Conservation (phyloP, 2,329 filamentous ascomycete species). For the Huntiella moniliformis region DNA sequence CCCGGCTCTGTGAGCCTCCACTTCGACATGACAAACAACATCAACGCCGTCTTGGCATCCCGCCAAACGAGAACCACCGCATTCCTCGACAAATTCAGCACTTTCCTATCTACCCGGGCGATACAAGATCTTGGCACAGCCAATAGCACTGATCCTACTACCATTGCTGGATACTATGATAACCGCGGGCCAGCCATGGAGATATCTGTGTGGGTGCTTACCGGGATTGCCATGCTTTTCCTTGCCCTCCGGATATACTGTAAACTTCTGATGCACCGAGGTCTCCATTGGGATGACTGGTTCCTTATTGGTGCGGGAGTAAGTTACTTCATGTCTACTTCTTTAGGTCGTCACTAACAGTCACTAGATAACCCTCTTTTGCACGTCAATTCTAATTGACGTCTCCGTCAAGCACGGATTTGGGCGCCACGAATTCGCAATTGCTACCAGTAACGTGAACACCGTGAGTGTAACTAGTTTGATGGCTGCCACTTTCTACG, state of each 20-base stretch:
- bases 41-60: too few relatives aligned
- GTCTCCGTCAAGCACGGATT: conserved; percentile 12
- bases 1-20: too few relatives aligned
- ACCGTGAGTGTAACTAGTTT: conserved; percentile 1
- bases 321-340: background rate
- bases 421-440: conserved; percentile 12
- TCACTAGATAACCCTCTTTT: conserved; percentile 1
- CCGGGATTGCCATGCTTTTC: conserved; percentile 6
- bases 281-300: conserved; percentile 22
- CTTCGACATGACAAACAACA: too few relatives aligned
- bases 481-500: conserved; percentile 3
- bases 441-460: conserved; percentile 4
- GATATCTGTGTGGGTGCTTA: conserved; percentile 8
- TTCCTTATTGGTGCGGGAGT: conserved; percentile 18
- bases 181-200: conserved; percentile 6
- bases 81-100: background rate
- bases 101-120: background rate
- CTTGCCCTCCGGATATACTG: conserved; percentile 20
- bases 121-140: background rate
- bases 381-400: conserved; percentile 7
- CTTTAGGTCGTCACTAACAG: background rate
- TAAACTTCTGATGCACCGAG: conserved; percentile 19
- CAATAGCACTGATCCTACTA: background rate
- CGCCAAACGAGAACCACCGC: background rate
- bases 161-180: conserved; percentile 5